phyloP scores from a whole-genome alignment of 2,329 filamentous ascomycete genomes.

The Colletotrichum kahawae region DNA sequence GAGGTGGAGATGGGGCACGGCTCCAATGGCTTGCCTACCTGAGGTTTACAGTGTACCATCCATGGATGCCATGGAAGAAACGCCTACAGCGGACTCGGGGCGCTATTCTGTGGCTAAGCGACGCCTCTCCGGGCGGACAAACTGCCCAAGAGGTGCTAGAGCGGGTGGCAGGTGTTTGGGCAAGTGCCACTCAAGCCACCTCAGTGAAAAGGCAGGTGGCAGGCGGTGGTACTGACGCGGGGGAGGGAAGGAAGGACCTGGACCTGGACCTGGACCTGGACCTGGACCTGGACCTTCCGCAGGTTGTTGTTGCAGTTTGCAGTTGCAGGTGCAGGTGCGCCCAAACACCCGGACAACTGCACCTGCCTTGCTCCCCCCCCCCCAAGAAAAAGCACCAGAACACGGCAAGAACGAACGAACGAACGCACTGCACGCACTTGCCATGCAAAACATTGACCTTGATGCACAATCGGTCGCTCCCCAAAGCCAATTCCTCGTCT shows the following conservation, averaged over 20 bases:
- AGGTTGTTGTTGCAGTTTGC: neutral
- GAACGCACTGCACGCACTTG: neutral
- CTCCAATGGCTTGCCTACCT: neutral
- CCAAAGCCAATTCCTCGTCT: neutral
- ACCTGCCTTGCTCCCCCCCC: neutral
- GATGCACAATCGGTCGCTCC: neutral
- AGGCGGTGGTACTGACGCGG: neutral
- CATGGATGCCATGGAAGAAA: neutral
- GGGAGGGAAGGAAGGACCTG: neutral
- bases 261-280: neutral
- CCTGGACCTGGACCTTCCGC: neutral
- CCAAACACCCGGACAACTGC: neutral
- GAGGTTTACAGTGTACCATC: neutral
- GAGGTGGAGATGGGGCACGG: neutral
- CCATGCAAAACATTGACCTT: neutral
- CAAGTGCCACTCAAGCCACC: neutral
- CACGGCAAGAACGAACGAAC: neutral
- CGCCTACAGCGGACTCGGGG: neutral
- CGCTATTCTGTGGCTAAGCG: neutral
- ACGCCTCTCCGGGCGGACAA: neutral
- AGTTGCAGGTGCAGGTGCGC: neutral
- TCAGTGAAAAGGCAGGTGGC: neutral
- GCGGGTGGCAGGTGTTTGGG: neutral
- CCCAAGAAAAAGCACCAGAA: neutral
- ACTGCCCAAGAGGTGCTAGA: neutral